These are phyloP conservation scores for Ustilago cynodontis DNA, from an alignment of 1,284 basidiomycete species.

Conservation along the genomic window DNA sequence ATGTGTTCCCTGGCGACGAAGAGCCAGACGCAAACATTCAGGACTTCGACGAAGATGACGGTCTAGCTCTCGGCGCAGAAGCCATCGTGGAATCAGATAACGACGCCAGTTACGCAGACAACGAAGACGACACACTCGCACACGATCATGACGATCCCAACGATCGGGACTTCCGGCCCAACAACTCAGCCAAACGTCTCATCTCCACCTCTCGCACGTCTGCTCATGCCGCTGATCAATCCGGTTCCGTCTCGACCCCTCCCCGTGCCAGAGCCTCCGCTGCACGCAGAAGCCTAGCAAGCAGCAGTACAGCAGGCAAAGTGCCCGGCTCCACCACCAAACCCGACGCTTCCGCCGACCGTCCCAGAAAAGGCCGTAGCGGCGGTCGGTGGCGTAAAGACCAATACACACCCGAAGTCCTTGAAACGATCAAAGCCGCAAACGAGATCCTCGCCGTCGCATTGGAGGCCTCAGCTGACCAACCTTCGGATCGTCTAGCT, in stretches of 20 bases:
- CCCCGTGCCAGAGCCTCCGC: background rate
- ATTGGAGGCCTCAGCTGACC: background rate
- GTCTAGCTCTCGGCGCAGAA: slow-evolving; percentile 29
- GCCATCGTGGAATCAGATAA: slow-evolving; percentile 32
- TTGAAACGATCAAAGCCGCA: slow-evolving; percentile 26
- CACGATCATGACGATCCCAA: slow-evolving; percentile 27
- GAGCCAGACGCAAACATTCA: background rate
- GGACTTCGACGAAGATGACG: slow-evolving; percentile 21
- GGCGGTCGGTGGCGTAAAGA: slow-evolving; percentile 16
- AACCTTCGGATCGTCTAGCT: background rate
- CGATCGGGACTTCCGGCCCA: slow-evolving; percentile 32
- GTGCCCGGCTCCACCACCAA: slow-evolving; percentile 19
- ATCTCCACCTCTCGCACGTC: background rate
- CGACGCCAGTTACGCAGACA: slow-evolving; percentile 23
- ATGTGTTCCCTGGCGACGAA: slow-evolving; percentile 6
- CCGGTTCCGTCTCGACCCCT: slow-evolving; percentile 3
- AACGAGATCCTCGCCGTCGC: slow-evolving; percentile 24
- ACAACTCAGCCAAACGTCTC: background rate
- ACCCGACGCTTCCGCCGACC: background rate
- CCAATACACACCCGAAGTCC: slow-evolving; percentile 16
- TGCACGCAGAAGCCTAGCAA: slow-evolving; percentile 12
- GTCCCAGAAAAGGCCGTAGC: slow-evolving; percentile 18
- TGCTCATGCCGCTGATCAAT: background rate
- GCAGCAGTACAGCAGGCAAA: slow-evolving; percentile 26
- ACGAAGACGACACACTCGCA: slow-evolving; percentile 9